Base-by-base conservation (phyloP, 2,329 filamentous ascomycete species). In the Colletotrichum cereale region DNA sequence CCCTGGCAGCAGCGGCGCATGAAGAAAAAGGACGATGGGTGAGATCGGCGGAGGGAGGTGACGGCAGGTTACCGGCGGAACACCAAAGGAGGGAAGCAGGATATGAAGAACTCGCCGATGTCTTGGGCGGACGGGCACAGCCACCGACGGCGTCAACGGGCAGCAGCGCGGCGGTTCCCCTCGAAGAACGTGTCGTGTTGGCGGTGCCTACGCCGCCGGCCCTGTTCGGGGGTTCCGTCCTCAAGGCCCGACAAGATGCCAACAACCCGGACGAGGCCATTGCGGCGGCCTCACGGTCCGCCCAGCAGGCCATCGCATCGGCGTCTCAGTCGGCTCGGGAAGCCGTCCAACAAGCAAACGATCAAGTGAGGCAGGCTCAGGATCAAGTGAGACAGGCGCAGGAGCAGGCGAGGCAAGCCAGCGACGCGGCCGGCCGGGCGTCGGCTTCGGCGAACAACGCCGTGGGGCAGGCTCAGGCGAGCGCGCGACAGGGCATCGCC, bases 311-410 rank as follows among this genome's bases (percentile, higher is more conserved):
- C 64, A 67, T 73, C 29, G 68, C 68, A 1, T 31, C 52, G 36
- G 72, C 72, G 16, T 72, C 68, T 2, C 72, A 69, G 67, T 73
- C 71, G 5, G 73, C 73, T 1, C 44, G 53, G 11, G 48, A 80
- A 69, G 79, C 76, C 31, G 67, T 76, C n/a, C 74, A 74, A 56
- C 63, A 71, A 50, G 72, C 78, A 57, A 73, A 74, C 60, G 68
- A 75, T 24, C 75, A 75, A 52, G 73, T 73, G 3, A 76, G 75
- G 61, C 72, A 75, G 68, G 75, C 75, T 21, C 73, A 74, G 62
- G 75, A 78, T 56, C 73, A 73, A 21, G 74, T 74, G 10, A 71
- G 75, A 58, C 72, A 73, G 70, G 72, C 72, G 50, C 72, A 66
- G 29, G 69, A 69, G 5, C 66, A 72, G n/a, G 76, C 74, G 3